These are phyloP conservation scores for Entomortierella lignicola DNA, from an alignment of 192 early-diverging fungal species.

Conservation along the genomic window DNA sequence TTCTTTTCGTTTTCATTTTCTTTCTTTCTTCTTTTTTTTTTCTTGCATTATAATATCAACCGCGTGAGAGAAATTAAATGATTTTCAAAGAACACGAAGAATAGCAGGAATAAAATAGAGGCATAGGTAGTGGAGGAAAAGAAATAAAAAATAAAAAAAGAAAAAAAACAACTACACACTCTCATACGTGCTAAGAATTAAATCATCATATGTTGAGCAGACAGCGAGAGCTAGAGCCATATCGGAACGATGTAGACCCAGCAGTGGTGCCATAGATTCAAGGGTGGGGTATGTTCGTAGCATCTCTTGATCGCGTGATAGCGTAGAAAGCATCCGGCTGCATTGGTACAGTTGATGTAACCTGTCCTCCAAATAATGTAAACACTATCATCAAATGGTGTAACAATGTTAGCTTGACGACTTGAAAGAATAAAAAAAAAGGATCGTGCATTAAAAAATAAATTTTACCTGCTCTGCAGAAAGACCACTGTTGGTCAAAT, in stretches of 20 bases:
- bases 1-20: too few relatives aligned
- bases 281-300: conserved; percentile 9
- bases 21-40: too few relatives aligned
- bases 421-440: background rate
- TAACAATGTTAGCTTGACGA: background rate
- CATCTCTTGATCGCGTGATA: conserved; percentile 33
- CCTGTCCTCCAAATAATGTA: conserved; percentile 61
- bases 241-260: conserved; percentile 52
- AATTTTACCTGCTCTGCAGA: conserved; percentile 58
- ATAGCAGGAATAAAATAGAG: background rate
- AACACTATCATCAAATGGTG: conserved; percentile 24
- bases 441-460: background rate
- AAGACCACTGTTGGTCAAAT: conserved; percentile 35
- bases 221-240: conserved; percentile 39
- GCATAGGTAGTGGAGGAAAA: background rate
- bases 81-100: background rate
- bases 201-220: conserved; percentile 52
- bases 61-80: too few relatives aligned
- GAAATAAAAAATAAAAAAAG: conserved; percentile 2
- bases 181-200: conserved; percentile 8
- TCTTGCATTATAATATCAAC: too few relatives aligned
- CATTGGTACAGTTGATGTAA: conserved; percentile 39
- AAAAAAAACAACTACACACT: background rate
- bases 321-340: conserved; percentile 24
- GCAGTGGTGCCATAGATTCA: conserved; percentile 21